A percentile compares a stretch with the other conserved stretches of the same genome.
Evolutionary conservation across 768 basidiomycete genomes (phyloP).

Genomic region (Russula dissimulans): DNA sequence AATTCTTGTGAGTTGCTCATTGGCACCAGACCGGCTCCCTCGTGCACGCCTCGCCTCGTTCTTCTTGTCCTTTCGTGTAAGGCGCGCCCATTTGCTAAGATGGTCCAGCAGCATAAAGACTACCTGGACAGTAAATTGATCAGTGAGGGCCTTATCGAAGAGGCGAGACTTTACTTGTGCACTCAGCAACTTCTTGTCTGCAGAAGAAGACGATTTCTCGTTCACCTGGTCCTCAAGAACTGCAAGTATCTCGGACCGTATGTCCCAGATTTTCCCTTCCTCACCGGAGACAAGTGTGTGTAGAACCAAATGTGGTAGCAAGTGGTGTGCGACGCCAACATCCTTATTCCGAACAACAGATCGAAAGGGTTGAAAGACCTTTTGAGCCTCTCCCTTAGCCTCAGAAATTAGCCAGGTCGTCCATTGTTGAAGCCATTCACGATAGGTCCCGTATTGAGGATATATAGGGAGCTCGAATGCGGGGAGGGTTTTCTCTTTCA

Average conservation of each 20-base stretch:
- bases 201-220: conserved; percentile 42
- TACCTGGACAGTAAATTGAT: conserved; percentile 40
- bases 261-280: conserved; percentile 49
- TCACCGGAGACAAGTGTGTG: conserved; percentile 73
- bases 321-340: conserved; percentile 84
- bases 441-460: conserved; percentile 64
- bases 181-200: conserved; percentile 80
- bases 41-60: conserved; percentile 43
- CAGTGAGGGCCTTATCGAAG: background rate
- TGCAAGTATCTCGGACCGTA: conserved; percentile 65
- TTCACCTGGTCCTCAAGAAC: conserved; percentile 86
- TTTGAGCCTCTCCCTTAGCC: conserved; percentile 48
- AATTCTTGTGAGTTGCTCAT: conserved; percentile 58
- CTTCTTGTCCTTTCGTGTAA: conserved; percentile 55
- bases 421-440: conserved; percentile 95
- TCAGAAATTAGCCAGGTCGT: conserved; percentile 68
- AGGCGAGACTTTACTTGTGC: conserved; percentile 61
- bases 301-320: conserved; percentile 87
- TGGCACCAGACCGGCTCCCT: conserved; percentile 32
- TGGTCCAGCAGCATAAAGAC: conserved; percentile 95
- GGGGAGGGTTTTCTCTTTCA: conserved; percentile 28
- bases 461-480: conserved; percentile 66
- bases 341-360: conserved; percentile 79
- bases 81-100: conserved; percentile 79
- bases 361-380: conserved; percentile 71